Conservation (phyloP, 2,329 filamentous ascomycete species). For the Penicillium sp. region DNA sequence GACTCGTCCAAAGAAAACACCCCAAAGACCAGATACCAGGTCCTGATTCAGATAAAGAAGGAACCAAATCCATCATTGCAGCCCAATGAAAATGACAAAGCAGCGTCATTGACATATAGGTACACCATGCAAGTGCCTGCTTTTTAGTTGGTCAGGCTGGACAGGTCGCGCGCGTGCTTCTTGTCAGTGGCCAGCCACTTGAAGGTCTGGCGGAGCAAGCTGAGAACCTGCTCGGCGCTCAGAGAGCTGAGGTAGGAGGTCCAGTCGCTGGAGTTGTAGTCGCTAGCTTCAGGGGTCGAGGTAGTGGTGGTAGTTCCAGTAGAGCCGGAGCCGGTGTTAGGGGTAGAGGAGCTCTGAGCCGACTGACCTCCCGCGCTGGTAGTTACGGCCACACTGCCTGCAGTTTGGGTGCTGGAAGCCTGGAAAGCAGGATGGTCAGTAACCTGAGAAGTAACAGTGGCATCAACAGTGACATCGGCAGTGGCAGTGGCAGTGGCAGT, state of each 20-base stretch:
- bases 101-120: no score
- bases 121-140: no score
- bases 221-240: conserved; percentile 32
- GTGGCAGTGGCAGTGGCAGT: conserved; percentile 14
- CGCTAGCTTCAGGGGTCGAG: conserved; percentile 7
- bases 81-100: not conserved
- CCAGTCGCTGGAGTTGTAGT: conserved; percentile 20
- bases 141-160: conserved; percentile 26
- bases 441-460: no score
- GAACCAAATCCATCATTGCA: not conserved
- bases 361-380: conserved; percentile 19
- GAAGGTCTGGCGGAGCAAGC: conserved; percentile 28
- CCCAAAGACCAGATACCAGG: conserved; percentile 11
- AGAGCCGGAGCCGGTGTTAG: no score
- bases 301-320: no score
- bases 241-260: conserved; percentile 32
- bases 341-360: conserved; percentile 21
- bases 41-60: conserved; percentile 4
- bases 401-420: conserved; percentile 20
- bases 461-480: no score
- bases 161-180: conserved; percentile 34
- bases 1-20: conserved; percentile 1
- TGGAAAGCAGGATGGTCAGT: conserved; percentile 23
- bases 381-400: conserved; percentile 26
- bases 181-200: conserved; percentile 35